These are phyloP conservation scores for Mortierella alpina DNA, from an alignment of 192 early-diverging fungal species.

Conservation along the genomic window DNA sequence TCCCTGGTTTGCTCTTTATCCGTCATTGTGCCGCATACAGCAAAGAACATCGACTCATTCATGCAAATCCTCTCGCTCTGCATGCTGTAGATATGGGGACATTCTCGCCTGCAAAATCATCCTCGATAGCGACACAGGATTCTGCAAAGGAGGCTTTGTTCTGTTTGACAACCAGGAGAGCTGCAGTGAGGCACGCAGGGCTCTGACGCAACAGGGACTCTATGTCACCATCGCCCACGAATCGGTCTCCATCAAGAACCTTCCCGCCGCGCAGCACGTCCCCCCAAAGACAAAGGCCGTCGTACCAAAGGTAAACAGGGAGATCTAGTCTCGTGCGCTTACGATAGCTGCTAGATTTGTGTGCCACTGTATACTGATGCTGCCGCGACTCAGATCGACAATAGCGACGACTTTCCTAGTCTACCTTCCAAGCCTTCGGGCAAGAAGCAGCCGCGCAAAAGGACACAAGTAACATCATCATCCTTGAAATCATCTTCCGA, in stretches of 20 bases:
- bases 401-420: constrained; percentile 39
- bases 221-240: constrained; percentile 48
- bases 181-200: constrained; percentile 33
- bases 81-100: constrained; percentile 29
- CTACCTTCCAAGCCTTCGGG: constrained; percentile 17
- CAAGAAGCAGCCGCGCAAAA: constrained; percentile 9
- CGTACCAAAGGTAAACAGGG: constrained; percentile 30
- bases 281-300: constrained; percentile 1
- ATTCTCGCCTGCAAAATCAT: constrained; percentile 40
- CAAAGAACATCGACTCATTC: too few species aligned
- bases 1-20: neutral
- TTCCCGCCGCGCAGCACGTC: constrained; percentile 1
- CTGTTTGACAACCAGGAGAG: constrained; percentile 37
- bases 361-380: neutral
- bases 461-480: neutral
- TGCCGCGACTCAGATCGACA: constrained; percentile 13
- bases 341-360: too few species aligned
- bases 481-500: neutral
- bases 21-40: neutral
- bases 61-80: constrained; percentile 1
- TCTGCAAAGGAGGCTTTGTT: constrained; percentile 44
- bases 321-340: neutral
- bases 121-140: constrained; percentile 18
- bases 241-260: constrained; percentile 37
- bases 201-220: constrained; percentile 34